These are phyloP conservation scores for Flaveria floridana DNA, from an alignment of 140 eudicot genomes.

Conservation along the genomic window DNA sequence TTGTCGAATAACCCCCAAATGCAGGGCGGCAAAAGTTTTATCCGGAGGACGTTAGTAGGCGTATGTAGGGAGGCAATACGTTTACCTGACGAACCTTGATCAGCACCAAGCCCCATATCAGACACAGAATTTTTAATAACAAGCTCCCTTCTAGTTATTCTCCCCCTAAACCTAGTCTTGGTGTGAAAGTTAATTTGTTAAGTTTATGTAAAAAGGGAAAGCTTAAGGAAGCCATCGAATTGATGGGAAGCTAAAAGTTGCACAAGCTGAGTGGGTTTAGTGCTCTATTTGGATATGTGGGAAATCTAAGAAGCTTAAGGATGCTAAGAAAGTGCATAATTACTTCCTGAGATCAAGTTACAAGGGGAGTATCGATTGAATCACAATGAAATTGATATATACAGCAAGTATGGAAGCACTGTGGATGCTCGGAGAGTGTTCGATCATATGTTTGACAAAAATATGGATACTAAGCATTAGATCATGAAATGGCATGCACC, in stretches of 20 bases:
- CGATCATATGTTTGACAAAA: slow-evolving; percentile 72
- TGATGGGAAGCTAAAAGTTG: slow-evolving; percentile 57
- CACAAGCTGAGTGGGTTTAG: slow-evolving; percentile 59
- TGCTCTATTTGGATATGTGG: slow-evolving; percentile 60
- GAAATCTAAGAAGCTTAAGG: slow-evolving; percentile 58
- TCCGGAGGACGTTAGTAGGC: too few relatives aligned
- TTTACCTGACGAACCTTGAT: slow-evolving; percentile 16
- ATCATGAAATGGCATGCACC: slow-evolving; percentile 67
- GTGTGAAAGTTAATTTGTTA: slow-evolving; percentile 40
- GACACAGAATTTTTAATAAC: slow-evolving; percentile 21
- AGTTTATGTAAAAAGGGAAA: slow-evolving; percentile 64
- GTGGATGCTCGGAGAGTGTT: slow-evolving; percentile 73
- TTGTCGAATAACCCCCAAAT: too few relatives aligned
- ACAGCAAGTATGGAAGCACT: slow-evolving; percentile 78
- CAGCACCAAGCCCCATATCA: slow-evolving; percentile 27
- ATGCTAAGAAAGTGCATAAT: slow-evolving; percentile 89
- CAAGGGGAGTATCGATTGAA: slow-evolving; percentile 62
- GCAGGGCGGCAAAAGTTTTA: too few relatives aligned
- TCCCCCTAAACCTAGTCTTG: slow-evolving; percentile 16
- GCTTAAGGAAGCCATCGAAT: slow-evolving; percentile 67
- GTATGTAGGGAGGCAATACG: slow-evolving; percentile 22
- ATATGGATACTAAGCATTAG: slow-evolving; percentile 69
- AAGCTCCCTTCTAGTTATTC: background rate
- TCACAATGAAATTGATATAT: slow-evolving; percentile 65
- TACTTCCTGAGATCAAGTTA: slow-evolving; percentile 67